phyloP scores from a whole-genome alignment of 2,329 filamentous ascomycete genomes.

The Trichophyton schoenleinii region DNA sequence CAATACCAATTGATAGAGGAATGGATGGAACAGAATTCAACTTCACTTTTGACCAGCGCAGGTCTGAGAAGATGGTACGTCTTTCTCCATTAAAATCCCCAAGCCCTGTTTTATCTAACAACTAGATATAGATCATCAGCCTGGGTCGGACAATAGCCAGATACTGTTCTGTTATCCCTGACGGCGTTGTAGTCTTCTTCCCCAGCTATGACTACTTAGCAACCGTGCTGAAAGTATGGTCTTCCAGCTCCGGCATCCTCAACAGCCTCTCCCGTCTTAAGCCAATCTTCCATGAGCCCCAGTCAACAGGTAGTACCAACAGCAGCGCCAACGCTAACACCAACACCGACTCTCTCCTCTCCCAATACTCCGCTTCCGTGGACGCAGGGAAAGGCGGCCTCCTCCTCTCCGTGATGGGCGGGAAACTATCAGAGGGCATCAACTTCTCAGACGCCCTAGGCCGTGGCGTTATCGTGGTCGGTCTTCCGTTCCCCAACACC shows the following conservation, averaged over 20 bases:
- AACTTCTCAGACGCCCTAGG: conserved; percentile 91
- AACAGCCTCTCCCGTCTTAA: conserved; percentile 24
- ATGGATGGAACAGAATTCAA: conserved; percentile 51
- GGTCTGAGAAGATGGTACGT: conserved; percentile 49
- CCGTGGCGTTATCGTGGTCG: conserved; percentile 80
- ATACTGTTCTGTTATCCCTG: conserved; percentile 61
- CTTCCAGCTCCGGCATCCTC: conserved; percentile 20
- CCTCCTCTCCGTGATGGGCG: conserved; percentile 80
- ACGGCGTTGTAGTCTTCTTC: conserved; percentile 90
- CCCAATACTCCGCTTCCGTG: conserved; percentile 60
- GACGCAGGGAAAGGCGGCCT: conserved; percentile 54
- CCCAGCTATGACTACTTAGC: conserved; percentile 88
- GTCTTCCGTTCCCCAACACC: conserved; percentile 84
- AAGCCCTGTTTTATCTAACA: neutral
- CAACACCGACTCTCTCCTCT: conserved; percentile 52
- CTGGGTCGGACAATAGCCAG: conserved; percentile 62
- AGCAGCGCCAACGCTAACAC: conserved; percentile 18
- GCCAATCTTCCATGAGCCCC: conserved; percentile 43
- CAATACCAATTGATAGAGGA: conserved; percentile 52
- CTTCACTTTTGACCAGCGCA: conserved; percentile 73
- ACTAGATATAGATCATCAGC: conserved; percentile 35
- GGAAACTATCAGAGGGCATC: conserved; percentile 92
- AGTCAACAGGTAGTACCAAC: conserved; percentile 12
- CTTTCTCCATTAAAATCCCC: neutral
- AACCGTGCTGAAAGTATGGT: conserved; percentile 54